Percentiles rank a stretch among this genome's conserved stretches.
Evolutionary conservation across 1,284 basidiomycete genomes (phyloP).

Genomic region (Earliella scabrosa): DNA sequence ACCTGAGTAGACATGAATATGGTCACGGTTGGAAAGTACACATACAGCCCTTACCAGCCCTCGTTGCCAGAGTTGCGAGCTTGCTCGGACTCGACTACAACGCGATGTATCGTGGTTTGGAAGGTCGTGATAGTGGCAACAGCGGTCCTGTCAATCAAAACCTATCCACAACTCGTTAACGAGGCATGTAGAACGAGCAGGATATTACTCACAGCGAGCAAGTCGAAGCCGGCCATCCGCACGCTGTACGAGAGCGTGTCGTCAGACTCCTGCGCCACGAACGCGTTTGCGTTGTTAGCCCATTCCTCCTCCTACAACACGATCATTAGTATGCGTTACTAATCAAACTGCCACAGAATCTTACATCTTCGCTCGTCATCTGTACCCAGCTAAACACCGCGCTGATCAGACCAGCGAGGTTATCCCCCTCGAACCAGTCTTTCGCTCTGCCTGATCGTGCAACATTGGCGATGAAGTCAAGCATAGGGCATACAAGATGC

Average conservation of each 20-base stretch:
- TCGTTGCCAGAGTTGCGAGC: conserved; percentile 52
- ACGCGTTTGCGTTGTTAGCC: conserved; percentile 88
- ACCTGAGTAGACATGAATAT: conserved; percentile 52
- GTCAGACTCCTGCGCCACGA: conserved; percentile 95
- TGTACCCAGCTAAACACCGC: conserved; percentile 78
- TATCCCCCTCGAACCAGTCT: conserved; percentile 59
- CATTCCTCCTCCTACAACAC: conserved; percentile 82
- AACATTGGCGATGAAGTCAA: conserved; percentile 79
- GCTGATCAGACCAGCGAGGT: conserved; percentile 61
- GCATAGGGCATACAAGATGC: conserved; percentile 76
- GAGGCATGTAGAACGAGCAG: too few species aligned
- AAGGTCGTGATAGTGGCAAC: conserved; percentile 60
- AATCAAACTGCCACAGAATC: conserved; percentile 26
- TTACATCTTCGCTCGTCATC: conserved; percentile 89
- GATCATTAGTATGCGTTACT: neutral
- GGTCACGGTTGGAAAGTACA: neutral
- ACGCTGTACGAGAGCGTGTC: conserved; percentile 85
- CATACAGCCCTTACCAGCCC: conserved; percentile 53
- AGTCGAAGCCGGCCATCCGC: conserved; percentile 84
- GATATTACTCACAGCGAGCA: conserved; percentile 66
- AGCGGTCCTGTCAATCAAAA: conserved; percentile 72
- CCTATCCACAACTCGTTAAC: conserved; percentile 57
- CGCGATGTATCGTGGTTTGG: conserved; percentile 59
- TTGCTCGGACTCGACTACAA: conserved; percentile 58
- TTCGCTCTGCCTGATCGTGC: conserved; percentile 65